Percentiles rank a stretch among this genome's conserved stretches.
These are phyloP conservation scores for Yueomyces sp. DNA, from an alignment of 805 yeast species.

Conservation along the genomic window DNA sequence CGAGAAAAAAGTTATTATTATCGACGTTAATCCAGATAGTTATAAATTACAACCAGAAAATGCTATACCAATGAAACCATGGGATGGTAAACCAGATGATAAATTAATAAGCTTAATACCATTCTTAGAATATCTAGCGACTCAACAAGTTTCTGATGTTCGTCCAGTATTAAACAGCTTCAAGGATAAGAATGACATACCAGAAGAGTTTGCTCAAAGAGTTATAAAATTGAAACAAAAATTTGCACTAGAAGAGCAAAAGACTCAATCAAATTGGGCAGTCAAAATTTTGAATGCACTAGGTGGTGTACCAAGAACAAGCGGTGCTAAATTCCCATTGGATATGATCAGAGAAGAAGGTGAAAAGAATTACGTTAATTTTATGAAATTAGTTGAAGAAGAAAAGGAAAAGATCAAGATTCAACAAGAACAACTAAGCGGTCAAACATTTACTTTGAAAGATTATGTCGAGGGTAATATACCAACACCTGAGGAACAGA, in stretches of 20 bases:
- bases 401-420: constrained; percentile 52
- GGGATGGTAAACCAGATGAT: constrained; percentile 84
- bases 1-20: constrained; percentile 58
- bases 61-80: constrained; percentile 70
- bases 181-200: constrained; percentile 48
- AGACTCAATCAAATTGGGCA: constrained; percentile 36
- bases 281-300: constrained; percentile 49
- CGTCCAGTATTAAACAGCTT: constrained; percentile 76
- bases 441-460: constrained; percentile 72
- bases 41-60: constrained; percentile 84
- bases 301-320: constrained; percentile 8
- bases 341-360: constrained; percentile 87
- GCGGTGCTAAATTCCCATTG: constrained; percentile 45
- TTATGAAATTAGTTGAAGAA: constrained; percentile 73
- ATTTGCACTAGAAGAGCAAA: constrained; percentile 44
- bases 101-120: constrained; percentile 72
- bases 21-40: constrained; percentile 66
- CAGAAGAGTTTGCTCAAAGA: constrained; percentile 70
- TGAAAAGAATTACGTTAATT: constrained; percentile 72
- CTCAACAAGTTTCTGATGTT: constrained; percentile 74
- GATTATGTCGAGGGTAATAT: constrained; percentile 75
- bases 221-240: constrained; percentile 62
- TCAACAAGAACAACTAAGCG: constrained; percentile 69
- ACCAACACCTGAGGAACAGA: constrained; percentile 58
- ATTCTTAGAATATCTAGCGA: constrained; percentile 85